phyloP scores from a whole-genome alignment of 805 yeast species.

The Candida oleophila region DNA sequence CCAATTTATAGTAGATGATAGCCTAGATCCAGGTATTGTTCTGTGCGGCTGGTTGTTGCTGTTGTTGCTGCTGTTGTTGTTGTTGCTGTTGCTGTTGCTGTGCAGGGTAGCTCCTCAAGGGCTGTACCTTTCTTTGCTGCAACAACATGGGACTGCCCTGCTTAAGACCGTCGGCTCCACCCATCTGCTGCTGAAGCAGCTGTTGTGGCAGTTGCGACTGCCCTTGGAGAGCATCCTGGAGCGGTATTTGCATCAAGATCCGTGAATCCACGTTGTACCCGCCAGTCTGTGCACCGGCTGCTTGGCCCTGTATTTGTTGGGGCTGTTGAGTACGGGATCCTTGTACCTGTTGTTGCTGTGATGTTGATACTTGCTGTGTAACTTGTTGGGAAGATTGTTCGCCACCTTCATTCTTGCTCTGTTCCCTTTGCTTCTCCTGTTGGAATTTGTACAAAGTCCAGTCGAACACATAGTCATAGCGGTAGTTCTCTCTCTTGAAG shows the following conservation, averaged over 20 bases:
- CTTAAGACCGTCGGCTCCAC: conserved; percentile 1
- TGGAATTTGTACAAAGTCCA: conserved; percentile 90
- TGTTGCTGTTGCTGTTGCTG: conserved; percentile 8
- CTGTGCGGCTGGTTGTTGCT: conserved; percentile 14
- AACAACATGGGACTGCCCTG: conserved; percentile 4
- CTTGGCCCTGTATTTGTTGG: conserved; percentile 7
- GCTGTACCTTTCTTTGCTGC: conserved; percentile 5
- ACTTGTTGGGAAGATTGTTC: conserved; percentile 19
- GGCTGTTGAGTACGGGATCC: conserved; percentile 22
- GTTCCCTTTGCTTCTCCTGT: conserved; percentile 54
- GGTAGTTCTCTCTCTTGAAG: conserved; percentile 82
- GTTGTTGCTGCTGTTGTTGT: conserved; percentile 14
- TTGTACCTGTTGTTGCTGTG: conserved; percentile 14
- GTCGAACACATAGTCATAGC: conserved; percentile 92
- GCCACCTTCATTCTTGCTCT: conserved; percentile 30
- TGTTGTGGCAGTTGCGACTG: not conserved
- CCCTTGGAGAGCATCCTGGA: not conserved
- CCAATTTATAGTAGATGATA: not conserved
- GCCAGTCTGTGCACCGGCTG: not conserved
- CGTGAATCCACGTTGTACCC: not conserved
- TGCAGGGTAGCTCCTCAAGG: conserved; percentile 5
- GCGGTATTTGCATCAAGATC: not conserved
- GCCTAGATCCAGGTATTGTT: conserved; percentile 5
- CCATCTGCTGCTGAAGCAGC: not conserved
- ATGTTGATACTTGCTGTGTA: conserved; percentile 13